Evolutionary conservation across 2,329 filamentous ascomycete genomes (phyloP).

Genomic region (Sarocladium brachiariae): DNA sequence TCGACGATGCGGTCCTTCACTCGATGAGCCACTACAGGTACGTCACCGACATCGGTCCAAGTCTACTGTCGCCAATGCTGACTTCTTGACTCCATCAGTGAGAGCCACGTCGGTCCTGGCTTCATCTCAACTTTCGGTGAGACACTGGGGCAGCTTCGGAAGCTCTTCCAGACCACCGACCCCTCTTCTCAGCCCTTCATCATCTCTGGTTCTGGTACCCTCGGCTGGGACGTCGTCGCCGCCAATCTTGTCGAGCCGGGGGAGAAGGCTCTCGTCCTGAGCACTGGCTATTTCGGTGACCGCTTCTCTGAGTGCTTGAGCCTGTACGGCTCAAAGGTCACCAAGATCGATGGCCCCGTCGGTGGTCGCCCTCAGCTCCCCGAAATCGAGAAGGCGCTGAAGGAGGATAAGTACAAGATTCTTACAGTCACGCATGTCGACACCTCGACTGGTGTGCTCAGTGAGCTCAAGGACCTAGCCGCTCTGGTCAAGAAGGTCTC

Average conservation of each 20-base stretch:
- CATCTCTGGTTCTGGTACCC: constrained; percentile 87
- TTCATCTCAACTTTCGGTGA: constrained; percentile 93
- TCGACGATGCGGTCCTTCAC: constrained; percentile 91
- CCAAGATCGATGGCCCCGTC: constrained; percentile 82
- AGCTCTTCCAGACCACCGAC: constrained; percentile 88
- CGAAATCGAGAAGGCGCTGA: constrained; percentile 82
- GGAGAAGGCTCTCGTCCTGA: constrained; percentile 85
- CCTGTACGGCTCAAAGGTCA: constrained; percentile 84
- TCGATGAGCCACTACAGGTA: constrained; percentile 94
- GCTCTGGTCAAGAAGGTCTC: constrained; percentile 80
- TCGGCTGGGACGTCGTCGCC: constrained; percentile 96
- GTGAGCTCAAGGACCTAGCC: constrained; percentile 77
- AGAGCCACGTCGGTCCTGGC: constrained; percentile 84
- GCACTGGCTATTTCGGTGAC: constrained; percentile 96
- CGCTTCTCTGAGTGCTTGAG: constrained; percentile 88
- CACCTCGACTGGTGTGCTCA: constrained; percentile 92
- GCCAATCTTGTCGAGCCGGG: constrained; percentile 85
- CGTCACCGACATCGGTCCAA: constrained; percentile 17
- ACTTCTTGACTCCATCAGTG: constrained; percentile 42
- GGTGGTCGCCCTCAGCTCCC: constrained; percentile 79
- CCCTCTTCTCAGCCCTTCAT: constrained; percentile 82
- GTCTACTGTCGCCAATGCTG: background rate
- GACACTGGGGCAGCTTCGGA: constrained; percentile 76
- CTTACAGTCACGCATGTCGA: constrained; percentile 96
- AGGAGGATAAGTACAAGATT: constrained; percentile 87